Base-by-base conservation (phyloP, 202 grass and related monocot species). In the Digitaria exilis region DNA sequence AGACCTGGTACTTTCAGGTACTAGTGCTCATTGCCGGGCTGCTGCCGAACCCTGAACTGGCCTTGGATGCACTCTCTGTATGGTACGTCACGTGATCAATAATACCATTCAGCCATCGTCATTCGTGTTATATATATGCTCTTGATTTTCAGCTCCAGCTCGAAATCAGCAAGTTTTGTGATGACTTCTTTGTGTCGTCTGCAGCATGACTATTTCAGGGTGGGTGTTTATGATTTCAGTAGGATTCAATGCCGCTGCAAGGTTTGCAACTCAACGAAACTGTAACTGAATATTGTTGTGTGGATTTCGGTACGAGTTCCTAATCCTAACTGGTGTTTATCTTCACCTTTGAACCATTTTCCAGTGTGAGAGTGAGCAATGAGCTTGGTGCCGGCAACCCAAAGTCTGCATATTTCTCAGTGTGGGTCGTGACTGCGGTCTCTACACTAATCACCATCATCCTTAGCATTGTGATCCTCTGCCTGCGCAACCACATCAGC, bases 171-270 rank as follows among this genome's bases (percentile, higher is more conserved):
- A 70, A 17, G 22, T 42, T 63, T 1, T 56, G 48, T 19, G 57
- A 15, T 52, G 6, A 77, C 31, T 22, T 46, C 4, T 43, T 65
- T 21, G 15, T 88, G 28, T 32, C 76, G 1, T 48, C 25, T 89
- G 71, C 86, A 97, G 91, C 46, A 91, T 94, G 89, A 94, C 94
- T 52, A 81, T 97, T 44, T 65, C 80, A 60, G 94, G 94, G 1
- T 94, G 89, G 91, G 85, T 97, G 16, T 97, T 97, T 72, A 97
- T 97, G 94, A 88, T 97, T 29, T 94, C 94, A 2, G 91, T 97
- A 51, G 94, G 94, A 45, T 97, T 97, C 84, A 97, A 97, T 17
- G 94, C 94, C 0, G 94, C 94, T 51, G 94, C 94, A 4, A 97
- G 94, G 94, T 97, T 25, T 1, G 49, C 3, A 16, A 18, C 71